Evolutionary conservation across 169 alveolate genomes (phyloP).

Genomic region (Babesia sp.): DNA sequence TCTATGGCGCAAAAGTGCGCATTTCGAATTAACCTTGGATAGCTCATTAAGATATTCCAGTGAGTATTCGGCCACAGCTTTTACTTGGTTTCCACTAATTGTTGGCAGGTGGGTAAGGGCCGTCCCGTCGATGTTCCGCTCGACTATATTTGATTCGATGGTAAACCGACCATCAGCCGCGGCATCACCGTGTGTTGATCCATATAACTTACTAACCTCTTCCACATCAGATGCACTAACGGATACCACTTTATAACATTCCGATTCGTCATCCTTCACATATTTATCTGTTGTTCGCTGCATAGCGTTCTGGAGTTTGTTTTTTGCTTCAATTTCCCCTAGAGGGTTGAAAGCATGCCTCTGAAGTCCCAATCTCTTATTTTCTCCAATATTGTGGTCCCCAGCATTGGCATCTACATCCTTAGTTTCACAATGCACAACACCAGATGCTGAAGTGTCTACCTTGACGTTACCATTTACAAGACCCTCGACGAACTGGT

Average conservation of each 20-base stretch:
- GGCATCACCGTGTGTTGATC: too few species aligned
- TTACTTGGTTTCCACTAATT: constrained; percentile 14
- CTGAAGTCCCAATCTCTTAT: not conserved
- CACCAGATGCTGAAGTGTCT: too few species aligned
- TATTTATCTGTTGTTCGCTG: not conserved
- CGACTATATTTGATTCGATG: too few species aligned
- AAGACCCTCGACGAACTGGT: not conserved
- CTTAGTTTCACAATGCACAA: too few species aligned
- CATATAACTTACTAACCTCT: not conserved
- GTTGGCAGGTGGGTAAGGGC: constrained; percentile 34
- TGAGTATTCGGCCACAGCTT: constrained; percentile 23
- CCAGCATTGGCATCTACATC: not conserved
- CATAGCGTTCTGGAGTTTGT: not conserved
- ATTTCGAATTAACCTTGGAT: constrained; percentile 44
- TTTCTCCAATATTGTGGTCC: not conserved
- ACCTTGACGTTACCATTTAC: too few species aligned
- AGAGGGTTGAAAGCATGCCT: not conserved
- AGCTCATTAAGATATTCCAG: constrained; percentile 37
- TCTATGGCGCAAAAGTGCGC: constrained; percentile 20
- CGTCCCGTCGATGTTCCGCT: constrained; percentile 1
- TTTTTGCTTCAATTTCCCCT: not conserved
- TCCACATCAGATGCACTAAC: constrained; percentile 25
- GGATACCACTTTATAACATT: constrained; percentile 7
- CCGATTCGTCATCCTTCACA: not conserved
- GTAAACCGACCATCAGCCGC: too few species aligned